Conservation (phyloP, 208 protist genomes). For the Trypanosoma vivax region DNA sequence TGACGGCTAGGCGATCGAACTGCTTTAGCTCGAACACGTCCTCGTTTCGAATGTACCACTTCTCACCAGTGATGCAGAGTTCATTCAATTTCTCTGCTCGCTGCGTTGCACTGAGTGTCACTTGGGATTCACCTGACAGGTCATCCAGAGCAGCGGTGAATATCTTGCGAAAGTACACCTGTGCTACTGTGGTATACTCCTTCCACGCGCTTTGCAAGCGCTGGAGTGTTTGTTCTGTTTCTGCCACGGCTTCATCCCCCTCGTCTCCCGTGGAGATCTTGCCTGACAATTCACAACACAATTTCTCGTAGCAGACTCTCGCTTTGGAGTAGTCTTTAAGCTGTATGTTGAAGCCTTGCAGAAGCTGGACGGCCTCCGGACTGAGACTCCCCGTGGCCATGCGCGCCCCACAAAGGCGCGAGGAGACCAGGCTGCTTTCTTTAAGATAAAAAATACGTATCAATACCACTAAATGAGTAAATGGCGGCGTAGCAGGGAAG, state of each 20-base stretch:
- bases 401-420: not conserved
- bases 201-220: slow-evolving; percentile 12
- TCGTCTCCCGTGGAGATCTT: slow-evolving; percentile 14
- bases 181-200: slow-evolving; percentile 22
- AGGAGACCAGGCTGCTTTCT: not conserved
- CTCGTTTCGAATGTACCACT: slow-evolving; percentile 68
- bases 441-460: no score
- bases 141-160: slow-evolving; percentile 10
- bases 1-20: slow-evolving; percentile 29
- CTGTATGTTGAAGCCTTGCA: slow-evolving; percentile 68
- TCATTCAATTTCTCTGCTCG: slow-evolving; percentile 71
- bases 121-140: slow-evolving; percentile 2
- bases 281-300: slow-evolving; percentile 22
- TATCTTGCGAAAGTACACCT: slow-evolving; percentile 16
- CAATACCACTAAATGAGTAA: no score
- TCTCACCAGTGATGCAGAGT: slow-evolving; percentile 61
- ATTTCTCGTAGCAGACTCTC: slow-evolving; percentile 34
- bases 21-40: slow-evolving; percentile 38
- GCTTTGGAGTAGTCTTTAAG: slow-evolving; percentile 74
- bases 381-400: slow-evolving; percentile 55
- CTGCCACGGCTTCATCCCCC: slow-evolving; percentile 20
- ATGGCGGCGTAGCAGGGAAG: no score
- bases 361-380: slow-evolving; percentile 38
- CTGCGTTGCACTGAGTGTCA: slow-evolving; percentile 4
- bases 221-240: not conserved